Conservation (phyloP, 2,329 filamentous ascomycete genomes). For the Aspergillus calidoustus region DNA sequence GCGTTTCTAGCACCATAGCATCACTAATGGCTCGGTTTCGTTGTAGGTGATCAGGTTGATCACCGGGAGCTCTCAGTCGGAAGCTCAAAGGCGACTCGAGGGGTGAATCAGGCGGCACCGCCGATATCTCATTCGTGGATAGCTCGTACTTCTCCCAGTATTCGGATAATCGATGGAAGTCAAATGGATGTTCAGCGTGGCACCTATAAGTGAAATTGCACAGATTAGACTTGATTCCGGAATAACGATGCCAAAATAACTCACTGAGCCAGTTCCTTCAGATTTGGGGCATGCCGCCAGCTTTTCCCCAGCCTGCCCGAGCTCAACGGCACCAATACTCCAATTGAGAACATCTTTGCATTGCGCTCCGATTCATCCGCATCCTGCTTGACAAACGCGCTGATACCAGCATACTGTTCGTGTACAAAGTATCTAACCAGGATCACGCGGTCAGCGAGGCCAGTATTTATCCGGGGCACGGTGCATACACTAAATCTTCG, state of each 20-base stretch:
- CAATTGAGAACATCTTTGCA: conserved; percentile 91
- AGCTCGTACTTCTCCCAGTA: conserved; percentile 71
- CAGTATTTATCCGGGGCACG: not conserved
- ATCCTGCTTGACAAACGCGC: conserved; percentile 84
- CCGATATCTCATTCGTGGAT: conserved; percentile 42
- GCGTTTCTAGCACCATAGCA: conserved; percentile 44
- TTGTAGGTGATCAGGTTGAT: conserved; percentile 33
- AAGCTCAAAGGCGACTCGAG: conserved; percentile 57
- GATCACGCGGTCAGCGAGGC: conserved; percentile 18
- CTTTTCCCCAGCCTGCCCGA: conserved; percentile 83
- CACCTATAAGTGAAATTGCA: conserved; percentile 33
- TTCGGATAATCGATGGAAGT: conserved; percentile 69
- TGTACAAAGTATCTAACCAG: conserved; percentile 85
- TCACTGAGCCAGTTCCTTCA: conserved; percentile 76
- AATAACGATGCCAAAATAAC: conserved; percentile 15
- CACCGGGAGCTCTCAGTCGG: conserved; percentile 59
- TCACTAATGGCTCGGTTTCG: conserved; percentile 48
- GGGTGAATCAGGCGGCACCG: conserved; percentile 51
- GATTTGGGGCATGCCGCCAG: conserved; percentile 80
- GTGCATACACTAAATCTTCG: conserved; percentile 71
- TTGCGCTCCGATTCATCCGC: conserved; percentile 80
- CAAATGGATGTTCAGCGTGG: conserved; percentile 67
- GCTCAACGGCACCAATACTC: conserved; percentile 82
- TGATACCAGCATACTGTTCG: conserved; percentile 80
- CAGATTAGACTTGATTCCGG: conserved; percentile 20